Percentiles rank a stretch among this genome's conserved stretches.
phyloP scores from a whole-genome alignment of 257 asterid species.

The Cynanchum wilfordii region DNA sequence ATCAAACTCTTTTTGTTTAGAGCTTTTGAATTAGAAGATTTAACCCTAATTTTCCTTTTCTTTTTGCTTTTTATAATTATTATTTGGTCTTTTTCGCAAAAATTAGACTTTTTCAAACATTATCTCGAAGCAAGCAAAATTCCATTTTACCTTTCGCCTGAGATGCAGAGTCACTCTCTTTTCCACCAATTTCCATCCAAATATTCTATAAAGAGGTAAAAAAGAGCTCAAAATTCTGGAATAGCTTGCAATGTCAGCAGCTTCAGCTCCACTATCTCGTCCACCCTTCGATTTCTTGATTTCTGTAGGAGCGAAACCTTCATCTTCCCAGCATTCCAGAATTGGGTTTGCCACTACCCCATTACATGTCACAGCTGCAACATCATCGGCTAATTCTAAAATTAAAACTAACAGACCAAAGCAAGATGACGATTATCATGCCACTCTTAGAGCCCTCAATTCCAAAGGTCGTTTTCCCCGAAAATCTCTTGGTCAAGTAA shows the following conservation, averaged over 20 bases:
- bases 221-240: neutral
- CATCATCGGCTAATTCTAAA: slow-evolving; percentile 16
- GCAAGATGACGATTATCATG: slow-evolving; percentile 68
- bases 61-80: too few species aligned
- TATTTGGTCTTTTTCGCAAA: too few species aligned
- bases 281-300: neutral
- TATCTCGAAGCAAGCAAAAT: too few species aligned
- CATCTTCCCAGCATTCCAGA: neutral
- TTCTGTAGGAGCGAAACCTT: neutral
- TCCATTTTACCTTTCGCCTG: too few species aligned
- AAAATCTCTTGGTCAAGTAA: slow-evolving; percentile 91
- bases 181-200: too few species aligned
- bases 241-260: slow-evolving; percentile 3
- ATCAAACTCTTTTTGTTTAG: neutral
- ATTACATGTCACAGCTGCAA: slow-evolving; percentile 7
- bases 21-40: too few species aligned
- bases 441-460: slow-evolving; percentile 91
- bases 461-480: slow-evolving; percentile 89
- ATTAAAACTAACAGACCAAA: slow-evolving; percentile 30
- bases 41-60: too few species aligned
- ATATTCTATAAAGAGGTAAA: too few species aligned
- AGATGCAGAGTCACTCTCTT: too few species aligned
- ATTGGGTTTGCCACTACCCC: neutral
- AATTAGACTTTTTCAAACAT: too few species aligned
- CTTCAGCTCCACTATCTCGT: neutral